phyloP scores from a whole-genome alignment of 495 filamentous ascomycete species.

The Xylaria nigripes region DNA sequence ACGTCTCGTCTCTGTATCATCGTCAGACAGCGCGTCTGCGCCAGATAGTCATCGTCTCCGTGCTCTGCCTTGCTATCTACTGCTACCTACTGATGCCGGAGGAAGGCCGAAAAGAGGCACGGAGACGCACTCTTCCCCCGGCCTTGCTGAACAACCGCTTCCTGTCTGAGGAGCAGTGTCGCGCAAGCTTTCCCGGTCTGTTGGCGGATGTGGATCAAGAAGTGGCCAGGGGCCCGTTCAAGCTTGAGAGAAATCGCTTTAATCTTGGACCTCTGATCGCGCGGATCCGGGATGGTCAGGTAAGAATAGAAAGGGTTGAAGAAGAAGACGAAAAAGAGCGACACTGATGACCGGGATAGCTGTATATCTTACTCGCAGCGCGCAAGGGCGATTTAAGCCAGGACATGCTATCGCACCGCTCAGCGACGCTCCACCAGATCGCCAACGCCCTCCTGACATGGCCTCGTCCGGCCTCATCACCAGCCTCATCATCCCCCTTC shows the following conservation, averaged over 20 bases:
- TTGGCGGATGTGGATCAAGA: conserved; percentile 37
- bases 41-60: conserved; percentile 22
- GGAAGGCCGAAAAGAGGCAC: conserved; percentile 6
- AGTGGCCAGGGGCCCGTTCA: conserved; percentile 39
- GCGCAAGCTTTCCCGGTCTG: conserved; percentile 37
- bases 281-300: conserved; percentile 37
- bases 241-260: conserved; percentile 28
- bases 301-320: conserved; percentile 12
- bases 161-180: conserved; percentile 35
- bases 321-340: not conserved
- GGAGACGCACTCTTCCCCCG: conserved; percentile 8
- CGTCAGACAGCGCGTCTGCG: conserved; percentile 24
- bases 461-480: conserved; percentile 12
- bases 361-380: conserved; percentile 39
- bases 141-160: conserved; percentile 32
- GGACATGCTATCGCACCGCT: conserved; percentile 35
- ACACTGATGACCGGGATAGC: conserved; percentile 10
- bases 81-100: conserved; percentile 30
- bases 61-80: conserved; percentile 28
- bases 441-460: conserved; percentile 40
- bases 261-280: conserved; percentile 34
- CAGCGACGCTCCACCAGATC: conserved; percentile 30
- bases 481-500: conserved; percentile 21
- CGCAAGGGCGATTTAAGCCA: conserved; percentile 28
- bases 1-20: not conserved